A percentile compares a stretch with the other conserved stretches of the same genome.
Evolutionary conservation across 148 eudicot genomes (phyloP).

Genomic region (Vaccinium vitisidaea): DNA sequence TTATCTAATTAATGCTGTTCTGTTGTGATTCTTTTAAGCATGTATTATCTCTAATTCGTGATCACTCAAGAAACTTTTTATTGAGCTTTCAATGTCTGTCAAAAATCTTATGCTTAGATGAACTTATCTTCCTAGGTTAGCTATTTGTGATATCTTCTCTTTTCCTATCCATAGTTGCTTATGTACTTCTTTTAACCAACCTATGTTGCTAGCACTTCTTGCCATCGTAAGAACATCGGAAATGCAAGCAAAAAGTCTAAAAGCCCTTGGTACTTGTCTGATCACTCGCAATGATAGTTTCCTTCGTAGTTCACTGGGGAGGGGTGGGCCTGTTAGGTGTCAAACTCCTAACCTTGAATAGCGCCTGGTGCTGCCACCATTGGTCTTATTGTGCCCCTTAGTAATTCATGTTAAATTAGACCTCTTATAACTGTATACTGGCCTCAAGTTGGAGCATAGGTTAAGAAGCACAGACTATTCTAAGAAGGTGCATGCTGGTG

Average conservation of each 20-base stretch:
- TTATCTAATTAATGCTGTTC: not conserved
- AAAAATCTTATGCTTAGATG: not conserved
- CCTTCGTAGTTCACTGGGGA: not conserved
- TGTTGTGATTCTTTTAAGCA: not conserved
- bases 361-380: not conserved
- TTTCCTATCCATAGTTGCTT: not conserved
- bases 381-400: not conserved
- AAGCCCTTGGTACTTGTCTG: not conserved
- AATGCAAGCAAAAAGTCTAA: not conserved
- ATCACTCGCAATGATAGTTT: not conserved
- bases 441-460: not conserved
- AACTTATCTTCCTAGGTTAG: not conserved
- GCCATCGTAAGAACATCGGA: not conserved
- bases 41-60: not conserved
- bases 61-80: not conserved
- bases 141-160: not conserved
- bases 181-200: not conserved
- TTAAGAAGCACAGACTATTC: not conserved
- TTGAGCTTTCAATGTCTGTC: conserved; percentile 2
- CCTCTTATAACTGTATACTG: not conserved
- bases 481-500: not conserved
- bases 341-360: not conserved
- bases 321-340: not conserved
- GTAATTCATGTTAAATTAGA: not conserved
- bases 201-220: not conserved